Conservation (phyloP, 345 rosid species). For the Gossypium anomalum region DNA sequence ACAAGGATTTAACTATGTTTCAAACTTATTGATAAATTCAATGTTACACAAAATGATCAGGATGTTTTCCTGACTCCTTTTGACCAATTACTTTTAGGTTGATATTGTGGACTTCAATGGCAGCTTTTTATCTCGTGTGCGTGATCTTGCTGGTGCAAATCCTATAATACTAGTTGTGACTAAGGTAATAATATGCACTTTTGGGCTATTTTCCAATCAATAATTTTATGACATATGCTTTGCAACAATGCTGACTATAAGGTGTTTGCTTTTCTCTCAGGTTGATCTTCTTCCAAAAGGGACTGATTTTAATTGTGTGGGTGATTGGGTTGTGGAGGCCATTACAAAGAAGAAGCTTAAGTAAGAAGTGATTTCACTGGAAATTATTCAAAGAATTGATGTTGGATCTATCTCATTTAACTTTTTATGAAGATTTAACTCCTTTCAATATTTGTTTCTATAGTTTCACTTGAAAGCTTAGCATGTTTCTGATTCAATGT, state of each 20-base stretch:
- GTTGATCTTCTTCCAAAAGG: constrained; percentile 93
- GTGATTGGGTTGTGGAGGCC: constrained; percentile 96
- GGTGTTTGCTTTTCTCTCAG: constrained; percentile 31
- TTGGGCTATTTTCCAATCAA: constrained; percentile 2
- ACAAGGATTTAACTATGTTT: neutral
- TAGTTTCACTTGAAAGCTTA: constrained; percentile 6
- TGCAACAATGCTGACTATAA: constrained; percentile 2
- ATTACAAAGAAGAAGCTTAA: constrained; percentile 78
- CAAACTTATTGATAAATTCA: neutral
- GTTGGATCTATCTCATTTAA: constrained; percentile 4
- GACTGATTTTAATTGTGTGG: constrained; percentile 85
- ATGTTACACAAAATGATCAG: neutral
- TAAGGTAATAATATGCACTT: constrained; percentile 42
- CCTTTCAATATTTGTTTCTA: neutral
- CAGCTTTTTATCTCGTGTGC: constrained; percentile 84
- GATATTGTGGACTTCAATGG: constrained; percentile 96
- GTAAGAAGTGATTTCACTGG: constrained; percentile 37
- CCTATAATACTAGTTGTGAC: constrained; percentile 87
- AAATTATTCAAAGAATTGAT: neutral
- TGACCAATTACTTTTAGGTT: constrained; percentile 47
- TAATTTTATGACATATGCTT: neutral
- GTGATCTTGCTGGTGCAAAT: constrained; percentile 89
- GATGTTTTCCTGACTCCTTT: constrained; percentile 9
- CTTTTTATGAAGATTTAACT: neutral
- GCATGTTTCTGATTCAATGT: constrained; percentile 4